Conservation (phyloP, 768 basidiomycete genomes). For the Lentinus brumalis region DNA sequence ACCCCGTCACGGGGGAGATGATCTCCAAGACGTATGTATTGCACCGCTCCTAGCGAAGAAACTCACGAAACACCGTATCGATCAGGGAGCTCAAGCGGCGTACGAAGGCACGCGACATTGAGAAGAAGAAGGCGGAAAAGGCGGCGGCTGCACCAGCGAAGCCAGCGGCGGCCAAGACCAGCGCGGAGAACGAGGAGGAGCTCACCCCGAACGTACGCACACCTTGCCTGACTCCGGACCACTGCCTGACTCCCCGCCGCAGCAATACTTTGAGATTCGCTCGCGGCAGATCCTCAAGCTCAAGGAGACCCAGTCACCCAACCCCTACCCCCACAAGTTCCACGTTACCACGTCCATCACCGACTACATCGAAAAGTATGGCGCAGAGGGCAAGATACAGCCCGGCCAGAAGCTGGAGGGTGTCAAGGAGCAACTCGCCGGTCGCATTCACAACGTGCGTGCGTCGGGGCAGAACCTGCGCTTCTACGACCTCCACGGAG, state of each 20-base stretch:
- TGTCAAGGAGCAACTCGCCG: constrained; percentile 70
- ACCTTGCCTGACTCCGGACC: too few species aligned
- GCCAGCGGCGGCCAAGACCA: constrained; percentile 36
- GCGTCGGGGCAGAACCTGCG: constrained; percentile 78
- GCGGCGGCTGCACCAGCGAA: constrained; percentile 53
- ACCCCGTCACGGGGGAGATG: constrained; percentile 93
- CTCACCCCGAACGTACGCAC: constrained; percentile 85
- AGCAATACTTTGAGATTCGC: constrained; percentile 98
- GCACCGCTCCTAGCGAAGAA: constrained; percentile 14
- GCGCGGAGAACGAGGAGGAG: constrained; percentile 68
- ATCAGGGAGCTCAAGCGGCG: constrained; percentile 91
- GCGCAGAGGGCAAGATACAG: constrained; percentile 67
- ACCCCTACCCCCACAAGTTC: constrained; percentile 99
- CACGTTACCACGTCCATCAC: constrained; percentile 78
- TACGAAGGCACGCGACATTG: constrained; percentile 75
- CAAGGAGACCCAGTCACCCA: constrained; percentile 80
- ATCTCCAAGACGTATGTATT: constrained; percentile 88
- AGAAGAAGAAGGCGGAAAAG: constrained; percentile 78
- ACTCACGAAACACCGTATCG: constrained; percentile 30
- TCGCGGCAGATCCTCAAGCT: constrained; percentile 86
- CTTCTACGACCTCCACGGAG: constrained; percentile 94
- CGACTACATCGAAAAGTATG: constrained; percentile 73
- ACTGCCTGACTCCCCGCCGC: constrained; percentile 1
- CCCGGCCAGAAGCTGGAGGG: constrained; percentile 66
- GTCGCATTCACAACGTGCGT: constrained; percentile 90